Conservation (phyloP, 2,329 filamentous ascomycete genomes). For the Ophiostoma pallidulum region DNA sequence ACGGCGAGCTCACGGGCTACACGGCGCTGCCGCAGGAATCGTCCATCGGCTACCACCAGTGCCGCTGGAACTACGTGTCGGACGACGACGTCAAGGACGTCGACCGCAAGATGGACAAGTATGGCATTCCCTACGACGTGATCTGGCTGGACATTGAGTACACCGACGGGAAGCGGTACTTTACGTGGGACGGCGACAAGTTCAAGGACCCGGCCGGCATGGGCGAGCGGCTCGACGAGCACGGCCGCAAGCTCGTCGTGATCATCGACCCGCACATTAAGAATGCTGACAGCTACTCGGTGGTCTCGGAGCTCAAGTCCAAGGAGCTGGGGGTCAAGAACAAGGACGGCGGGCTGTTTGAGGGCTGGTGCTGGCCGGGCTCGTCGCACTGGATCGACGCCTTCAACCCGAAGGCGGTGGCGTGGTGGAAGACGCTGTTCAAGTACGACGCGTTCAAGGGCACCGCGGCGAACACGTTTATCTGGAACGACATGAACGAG, state of each 20-base stretch:
- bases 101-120: constrained; percentile 90
- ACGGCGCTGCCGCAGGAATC: constrained; percentile 89
- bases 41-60: constrained; percentile 89
- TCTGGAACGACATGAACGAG: constrained; percentile 99
- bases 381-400: constrained; percentile 94
- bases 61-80: constrained; percentile 97
- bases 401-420: constrained; percentile 83
- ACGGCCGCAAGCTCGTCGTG: constrained; percentile 80
- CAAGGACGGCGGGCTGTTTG: constrained; percentile 81
- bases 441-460: constrained; percentile 83
- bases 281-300: constrained; percentile 67
- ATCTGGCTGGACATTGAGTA: constrained; percentile 99
- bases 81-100: constrained; percentile 97
- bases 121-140: constrained; percentile 92
- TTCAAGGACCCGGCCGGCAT: constrained; percentile 81
- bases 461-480: constrained; percentile 74
- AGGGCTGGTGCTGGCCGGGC: constrained; percentile 98
- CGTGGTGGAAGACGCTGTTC: constrained; percentile 89
- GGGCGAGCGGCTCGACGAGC: constrained; percentile 76
- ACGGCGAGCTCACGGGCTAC: constrained; percentile 83
- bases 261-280: constrained; percentile 99
- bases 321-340: constrained; percentile 79
- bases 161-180: constrained; percentile 94
- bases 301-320: constrained; percentile 72
- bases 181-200: constrained; percentile 87